Evolutionary conservation across 2,329 filamentous ascomycete genomes (phyloP).

Genomic region (Colletotrichum musae): DNA sequence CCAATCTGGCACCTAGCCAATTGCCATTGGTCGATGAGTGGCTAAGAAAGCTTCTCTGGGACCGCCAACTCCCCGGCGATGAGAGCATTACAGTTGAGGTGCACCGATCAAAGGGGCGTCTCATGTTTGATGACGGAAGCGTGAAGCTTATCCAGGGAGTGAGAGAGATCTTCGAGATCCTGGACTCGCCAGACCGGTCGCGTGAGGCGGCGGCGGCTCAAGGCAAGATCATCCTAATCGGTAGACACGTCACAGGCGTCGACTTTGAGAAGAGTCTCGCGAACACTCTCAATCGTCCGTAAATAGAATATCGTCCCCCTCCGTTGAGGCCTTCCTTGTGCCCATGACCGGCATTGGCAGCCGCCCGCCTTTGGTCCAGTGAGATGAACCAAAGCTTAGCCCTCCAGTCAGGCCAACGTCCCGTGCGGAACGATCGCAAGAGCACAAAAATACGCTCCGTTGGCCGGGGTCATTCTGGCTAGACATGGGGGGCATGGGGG

Average conservation of each 20-base stretch:
- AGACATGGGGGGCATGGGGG: slow-evolving; percentile 4
- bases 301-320: background rate
- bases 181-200: slow-evolving; percentile 68
- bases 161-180: slow-evolving; percentile 92
- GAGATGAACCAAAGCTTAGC: too few species aligned
- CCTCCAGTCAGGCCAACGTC: too few species aligned
- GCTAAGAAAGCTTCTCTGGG: slow-evolving; percentile 89
- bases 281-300: background rate
- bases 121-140: slow-evolving; percentile 75
- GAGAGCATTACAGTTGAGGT: slow-evolving; percentile 76
- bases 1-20: slow-evolving; percentile 69
- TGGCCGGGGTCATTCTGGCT: background rate
- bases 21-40: slow-evolving; percentile 81
- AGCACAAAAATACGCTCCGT: background rate
- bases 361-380: too few species aligned
- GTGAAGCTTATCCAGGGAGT: slow-evolving; percentile 91
- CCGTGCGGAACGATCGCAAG: background rate
- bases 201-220: slow-evolving; percentile 46
- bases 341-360: too few species aligned
- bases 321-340: too few species aligned
- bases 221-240: slow-evolving; percentile 77
- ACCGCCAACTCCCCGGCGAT: slow-evolving; percentile 71
- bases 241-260: slow-evolving; percentile 66
- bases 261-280: slow-evolving; percentile 65
- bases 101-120: slow-evolving; percentile 87